These are phyloP conservation scores for Meripilus lineatus DNA, from an alignment of 1,284 basidiomycete genomes.

Conservation along the genomic window DNA sequence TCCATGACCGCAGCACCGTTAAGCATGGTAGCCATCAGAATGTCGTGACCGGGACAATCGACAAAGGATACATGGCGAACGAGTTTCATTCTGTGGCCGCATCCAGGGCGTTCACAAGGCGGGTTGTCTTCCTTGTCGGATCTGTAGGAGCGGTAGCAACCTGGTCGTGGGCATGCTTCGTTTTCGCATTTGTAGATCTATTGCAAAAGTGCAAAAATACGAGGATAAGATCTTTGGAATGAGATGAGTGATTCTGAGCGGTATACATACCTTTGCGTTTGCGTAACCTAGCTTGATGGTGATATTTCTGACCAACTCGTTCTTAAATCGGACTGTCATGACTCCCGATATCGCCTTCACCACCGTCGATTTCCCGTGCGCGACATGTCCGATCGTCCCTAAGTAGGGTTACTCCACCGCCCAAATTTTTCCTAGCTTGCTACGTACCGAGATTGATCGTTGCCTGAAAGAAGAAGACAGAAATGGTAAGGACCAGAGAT, in stretches of 20 bases:
- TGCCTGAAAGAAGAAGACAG: constrained; percentile 41
- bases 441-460: constrained; percentile 86
- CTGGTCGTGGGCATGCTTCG: constrained; percentile 86
- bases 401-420: too few relatives aligned
- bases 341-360: constrained; percentile 99
- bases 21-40: constrained; percentile 99
- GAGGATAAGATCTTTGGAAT: too few relatives aligned
- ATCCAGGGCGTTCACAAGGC: constrained; percentile 90
- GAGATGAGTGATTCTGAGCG: neutral
- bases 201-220: constrained; percentile 5
- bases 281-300: constrained; percentile 99
- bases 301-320: constrained; percentile 96
- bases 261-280: constrained; percentile 89
- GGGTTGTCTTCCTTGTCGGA: constrained; percentile 94
- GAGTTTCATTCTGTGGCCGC: constrained; percentile 87
- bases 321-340: constrained; percentile 98
- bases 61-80: constrained; percentile 96
- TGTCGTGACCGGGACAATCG: constrained; percentile 93
- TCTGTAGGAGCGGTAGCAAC: constrained; percentile 91
- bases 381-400: constrained; percentile 96
- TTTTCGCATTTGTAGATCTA: constrained; percentile 99
- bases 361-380: constrained; percentile 98
- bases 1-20: constrained; percentile 99
- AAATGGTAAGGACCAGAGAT: neutral
- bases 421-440: constrained; percentile 20